Percentiles rank a stretch among this genome's conserved stretches.
Evolutionary conservation across 2,329 filamentous ascomycete species (phyloP).

Genomic region (Monosporascus sp.): DNA sequence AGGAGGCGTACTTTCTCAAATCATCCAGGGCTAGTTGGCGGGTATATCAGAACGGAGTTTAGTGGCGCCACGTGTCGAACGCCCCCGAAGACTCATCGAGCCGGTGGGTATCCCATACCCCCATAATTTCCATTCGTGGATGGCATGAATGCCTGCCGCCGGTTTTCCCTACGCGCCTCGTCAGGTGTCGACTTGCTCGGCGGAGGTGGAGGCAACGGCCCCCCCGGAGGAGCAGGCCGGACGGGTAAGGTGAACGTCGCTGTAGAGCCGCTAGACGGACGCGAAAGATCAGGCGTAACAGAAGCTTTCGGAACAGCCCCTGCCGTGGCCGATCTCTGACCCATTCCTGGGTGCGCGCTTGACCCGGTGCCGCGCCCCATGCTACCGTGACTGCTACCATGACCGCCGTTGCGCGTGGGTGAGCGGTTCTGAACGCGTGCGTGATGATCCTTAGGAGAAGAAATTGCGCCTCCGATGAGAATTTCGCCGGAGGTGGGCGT

Average conservation of each 20-base stretch:
- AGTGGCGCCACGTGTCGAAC: background rate
- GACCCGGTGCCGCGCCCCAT: constrained; percentile 41
- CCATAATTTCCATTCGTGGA: constrained; percentile 36
- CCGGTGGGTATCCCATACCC: constrained; percentile 28
- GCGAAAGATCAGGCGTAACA: constrained; percentile 28
- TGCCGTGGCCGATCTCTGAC: constrained; percentile 45
- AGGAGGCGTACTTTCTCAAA: background rate
- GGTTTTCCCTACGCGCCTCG: constrained; percentile 45
- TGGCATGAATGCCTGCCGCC: constrained; percentile 50
- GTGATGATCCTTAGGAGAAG: constrained; percentile 47
- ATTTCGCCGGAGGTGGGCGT: constrained; percentile 71
- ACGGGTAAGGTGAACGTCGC: constrained; percentile 59
- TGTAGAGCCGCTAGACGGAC: constrained; percentile 37
- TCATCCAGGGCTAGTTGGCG: background rate
- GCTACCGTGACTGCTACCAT: constrained; percentile 22
- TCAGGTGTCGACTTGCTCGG: constrained; percentile 52
- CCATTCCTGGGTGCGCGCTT: constrained; percentile 47
- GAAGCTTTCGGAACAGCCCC: constrained; percentile 46
- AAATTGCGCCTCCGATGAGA: constrained; percentile 55
- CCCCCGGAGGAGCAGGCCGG: constrained; percentile 55
- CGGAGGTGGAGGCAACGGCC: constrained; percentile 56
- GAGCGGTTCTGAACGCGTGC: constrained; percentile 43
- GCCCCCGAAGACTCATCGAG: constrained; percentile 16
- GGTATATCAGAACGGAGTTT: background rate
- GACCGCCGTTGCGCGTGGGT: constrained; percentile 44